Percentiles rank a stretch among this genome's conserved stretches.
Evolutionary conservation across 768 basidiomycete genomes (phyloP).

Genomic region (Mycena polygramma): DNA sequence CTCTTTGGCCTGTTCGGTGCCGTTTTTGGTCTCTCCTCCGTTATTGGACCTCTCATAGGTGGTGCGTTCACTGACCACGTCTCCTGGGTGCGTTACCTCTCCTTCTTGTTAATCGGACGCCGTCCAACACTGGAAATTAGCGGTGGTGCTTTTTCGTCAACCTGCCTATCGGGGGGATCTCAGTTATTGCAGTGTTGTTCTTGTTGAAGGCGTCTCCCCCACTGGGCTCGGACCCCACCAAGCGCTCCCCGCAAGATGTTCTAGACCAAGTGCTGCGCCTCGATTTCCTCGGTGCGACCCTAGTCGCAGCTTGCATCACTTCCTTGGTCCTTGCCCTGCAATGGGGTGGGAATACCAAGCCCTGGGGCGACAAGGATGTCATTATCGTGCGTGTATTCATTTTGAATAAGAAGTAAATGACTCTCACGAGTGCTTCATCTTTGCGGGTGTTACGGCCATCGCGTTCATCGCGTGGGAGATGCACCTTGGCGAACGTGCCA

Average conservation of each 20-base stretch:
- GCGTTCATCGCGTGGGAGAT: constrained; percentile 24
- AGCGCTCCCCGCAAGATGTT: background rate
- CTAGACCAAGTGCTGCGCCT: constrained; percentile 38
- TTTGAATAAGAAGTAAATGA: too few species aligned
- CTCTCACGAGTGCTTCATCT: constrained; percentile 22
- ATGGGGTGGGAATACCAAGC: constrained; percentile 58
- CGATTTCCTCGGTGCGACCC: constrained; percentile 54
- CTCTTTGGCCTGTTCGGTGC: constrained; percentile 31
- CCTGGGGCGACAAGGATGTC: constrained; percentile 48
- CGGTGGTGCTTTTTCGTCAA: constrained; percentile 35
- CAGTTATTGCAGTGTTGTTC: constrained; percentile 24
- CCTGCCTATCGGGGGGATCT: constrained; percentile 34
- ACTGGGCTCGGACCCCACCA: constrained; percentile 22
- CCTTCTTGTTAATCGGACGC: too few species aligned
- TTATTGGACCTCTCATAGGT: constrained; percentile 46
- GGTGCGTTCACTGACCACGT: constrained; percentile 45
- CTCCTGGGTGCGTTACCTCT: background rate
- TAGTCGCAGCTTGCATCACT: constrained; percentile 50
- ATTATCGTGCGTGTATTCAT: constrained; percentile 22
- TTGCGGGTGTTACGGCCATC: constrained; percentile 19
- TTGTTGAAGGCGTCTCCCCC: constrained; percentile 26
- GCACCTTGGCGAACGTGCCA: constrained; percentile 15
- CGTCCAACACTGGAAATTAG: too few species aligned
- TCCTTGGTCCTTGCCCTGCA: constrained; percentile 56
- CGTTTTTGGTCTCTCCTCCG: constrained; percentile 49